Percentiles rank a stretch among this genome's conserved stretches.
phyloP scores from a whole-genome alignment of 1,284 basidiomycete genomes.

The Ceratobasidium sp. region DNA sequence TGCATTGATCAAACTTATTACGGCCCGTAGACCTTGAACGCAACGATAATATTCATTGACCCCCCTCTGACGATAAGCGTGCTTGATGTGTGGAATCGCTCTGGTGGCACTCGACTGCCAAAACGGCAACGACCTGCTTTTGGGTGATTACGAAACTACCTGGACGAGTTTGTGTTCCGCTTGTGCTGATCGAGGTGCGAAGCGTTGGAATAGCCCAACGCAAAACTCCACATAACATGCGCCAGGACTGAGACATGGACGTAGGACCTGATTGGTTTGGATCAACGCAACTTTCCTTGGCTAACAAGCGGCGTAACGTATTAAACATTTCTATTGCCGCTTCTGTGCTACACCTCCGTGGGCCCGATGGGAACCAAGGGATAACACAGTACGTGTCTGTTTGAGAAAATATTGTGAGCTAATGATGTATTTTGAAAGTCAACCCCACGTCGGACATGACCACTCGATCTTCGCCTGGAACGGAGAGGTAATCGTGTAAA shows the following conservation, averaged over 20 bases:
- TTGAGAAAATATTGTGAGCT: background rate
- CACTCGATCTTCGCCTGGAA: constrained; percentile 86
- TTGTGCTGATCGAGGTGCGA: constrained; percentile 32
- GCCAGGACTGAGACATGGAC: background rate
- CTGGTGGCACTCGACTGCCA: background rate
- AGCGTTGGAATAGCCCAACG: background rate
- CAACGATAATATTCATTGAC: no score
- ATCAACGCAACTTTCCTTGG: background rate
- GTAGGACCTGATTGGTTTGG: constrained; percentile 26
- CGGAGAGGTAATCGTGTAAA: constrained; percentile 71
- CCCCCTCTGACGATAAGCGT: no score
- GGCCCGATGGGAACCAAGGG: constrained; percentile 56
- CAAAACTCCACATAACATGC: background rate
- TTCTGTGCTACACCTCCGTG: constrained; percentile 82
- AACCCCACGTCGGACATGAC: constrained; percentile 67
- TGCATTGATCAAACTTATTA: no score
- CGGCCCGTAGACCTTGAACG: no score
- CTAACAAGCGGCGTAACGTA: background rate
- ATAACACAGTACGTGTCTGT: constrained; percentile 14
- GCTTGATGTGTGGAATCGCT: constrained; percentile 34
- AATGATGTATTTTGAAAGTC: constrained; percentile 48
- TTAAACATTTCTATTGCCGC: constrained; percentile 59
- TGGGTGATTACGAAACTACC: background rate
- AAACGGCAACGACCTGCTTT: background rate
- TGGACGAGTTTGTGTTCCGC: constrained; percentile 18